Base-by-base conservation (phyloP, 2,329 filamentous ascomycete genomes). In the Graphilbum fragrans region DNA sequence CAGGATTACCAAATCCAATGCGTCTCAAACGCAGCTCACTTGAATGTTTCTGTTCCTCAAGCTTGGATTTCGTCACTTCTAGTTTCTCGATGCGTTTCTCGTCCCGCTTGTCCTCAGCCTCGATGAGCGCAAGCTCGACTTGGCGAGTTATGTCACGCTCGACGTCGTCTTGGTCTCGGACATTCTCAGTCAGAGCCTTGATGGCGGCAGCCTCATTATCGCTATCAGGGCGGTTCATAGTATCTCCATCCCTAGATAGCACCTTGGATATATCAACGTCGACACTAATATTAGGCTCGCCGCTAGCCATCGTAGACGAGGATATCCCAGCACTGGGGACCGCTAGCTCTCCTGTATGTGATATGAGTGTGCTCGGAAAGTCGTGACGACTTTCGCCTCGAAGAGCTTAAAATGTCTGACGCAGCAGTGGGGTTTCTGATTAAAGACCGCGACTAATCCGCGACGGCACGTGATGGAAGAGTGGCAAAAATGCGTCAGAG, bases 151-250 rank as follows among this genome's bases (percentile, higher is more conserved):
- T 93, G 54, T 94, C 87, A 47, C 86, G 74, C 59, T 95, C 90
- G 18, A 96, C 65, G 45, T 95, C 88, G 63, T 88, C 81, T 58
- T 96, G 90, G 53, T 94, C 79, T 43, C 86, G 78, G 19, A 92
- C 77, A 44, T 80, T 71, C 39, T 78, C 73, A 5, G 81, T 78
- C 33, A 87, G 63, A 35, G 72, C 72, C 43, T 69, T 66, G 22
- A 87, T 63, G 18, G 73, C 71, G 39, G 69, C 67, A 34, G 72
- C 70, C 53, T 84, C 80, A 47, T 77, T 74, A 44, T 71, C 56
- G 5, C 54, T 10, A 22, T 37, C 32, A 6, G 31, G 17, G 10
- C 16, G 3, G 20, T 38, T 16, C 8, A 31, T 5, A 35, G n/a
- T 21, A n/a, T 27, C 16, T 38, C 22, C n/a, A 3, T n/a, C 14